Conservation (phyloP, 2,329 filamentous ascomycete species). For the Monosporascus cannonballus region DNA sequence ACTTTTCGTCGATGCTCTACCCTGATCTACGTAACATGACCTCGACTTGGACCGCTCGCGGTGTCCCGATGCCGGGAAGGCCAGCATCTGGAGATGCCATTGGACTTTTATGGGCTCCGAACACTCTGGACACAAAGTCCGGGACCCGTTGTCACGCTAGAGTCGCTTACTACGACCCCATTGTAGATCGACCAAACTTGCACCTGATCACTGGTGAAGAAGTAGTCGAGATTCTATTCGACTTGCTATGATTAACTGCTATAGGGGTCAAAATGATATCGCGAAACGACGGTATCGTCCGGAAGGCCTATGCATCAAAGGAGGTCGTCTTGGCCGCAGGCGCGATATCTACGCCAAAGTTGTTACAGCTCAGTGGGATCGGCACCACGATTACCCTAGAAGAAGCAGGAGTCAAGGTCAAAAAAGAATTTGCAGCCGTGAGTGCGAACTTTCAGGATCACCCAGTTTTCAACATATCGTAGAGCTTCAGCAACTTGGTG, state of each 20-base stretch:
- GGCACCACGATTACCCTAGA: slow-evolving; percentile 28
- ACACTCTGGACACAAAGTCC: slow-evolving; percentile 20
- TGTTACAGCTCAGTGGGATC: slow-evolving; percentile 37
- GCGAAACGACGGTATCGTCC: not conserved
- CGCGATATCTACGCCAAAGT: slow-evolving; percentile 34
- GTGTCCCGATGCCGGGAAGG: slow-evolving; percentile 18
- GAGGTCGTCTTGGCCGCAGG: slow-evolving; percentile 38
- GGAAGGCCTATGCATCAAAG: slow-evolving; percentile 15
- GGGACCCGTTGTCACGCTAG: slow-evolving; percentile 23
- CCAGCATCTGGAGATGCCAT: slow-evolving; percentile 17
- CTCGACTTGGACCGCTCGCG: slow-evolving; percentile 14
- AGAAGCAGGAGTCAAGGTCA: slow-evolving; percentile 41
- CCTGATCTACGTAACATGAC: slow-evolving; percentile 14
- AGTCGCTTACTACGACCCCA: slow-evolving; percentile 23
- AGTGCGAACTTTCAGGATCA: slow-evolving; percentile 54
- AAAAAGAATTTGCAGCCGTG: slow-evolving; percentile 54
- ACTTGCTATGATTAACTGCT: slow-evolving; percentile 9
- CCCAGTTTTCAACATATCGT: not conserved
- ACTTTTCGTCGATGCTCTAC: not conserved
- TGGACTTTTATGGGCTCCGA: slow-evolving; percentile 27
- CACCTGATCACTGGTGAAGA: slow-evolving; percentile 20
- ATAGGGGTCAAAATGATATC: slow-evolving; percentile 2
- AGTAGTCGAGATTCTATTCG: slow-evolving; percentile 33
- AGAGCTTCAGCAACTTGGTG: slow-evolving; percentile 14
- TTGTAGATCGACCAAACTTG: slow-evolving; percentile 11